These are phyloP conservation scores for Silene noctiflora DNA, from an alignment of 179 eudicot genomes.

Conservation along the genomic window DNA sequence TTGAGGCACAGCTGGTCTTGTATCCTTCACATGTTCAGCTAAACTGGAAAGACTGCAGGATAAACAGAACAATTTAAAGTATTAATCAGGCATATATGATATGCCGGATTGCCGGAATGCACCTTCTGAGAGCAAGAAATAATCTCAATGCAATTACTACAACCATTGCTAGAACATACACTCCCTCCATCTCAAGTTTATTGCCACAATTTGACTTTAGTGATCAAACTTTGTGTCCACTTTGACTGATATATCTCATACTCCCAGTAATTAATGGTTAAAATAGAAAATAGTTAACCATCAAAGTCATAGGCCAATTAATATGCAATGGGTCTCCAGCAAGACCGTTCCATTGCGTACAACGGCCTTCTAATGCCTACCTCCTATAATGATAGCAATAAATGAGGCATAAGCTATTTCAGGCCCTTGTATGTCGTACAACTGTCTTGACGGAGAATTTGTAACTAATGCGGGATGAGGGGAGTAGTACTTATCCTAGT, in stretches of 20 bases:
- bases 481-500: too few species aligned
- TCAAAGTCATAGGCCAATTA: not conserved
- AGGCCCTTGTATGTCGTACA: not conserved
- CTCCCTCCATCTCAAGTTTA: not conserved
- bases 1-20: constrained; percentile 52
- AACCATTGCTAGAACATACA: not conserved
- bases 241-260: too few species aligned
- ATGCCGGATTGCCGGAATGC: constrained; percentile 1
- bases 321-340: not conserved
- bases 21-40: constrained; percentile 67
- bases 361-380: not conserved
- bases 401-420: not conserved
- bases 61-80: constrained; percentile 13
- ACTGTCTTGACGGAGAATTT: too few species aligned
- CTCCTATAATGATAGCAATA: not conserved
- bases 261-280: too few species aligned
- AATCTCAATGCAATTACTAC: not conserved
- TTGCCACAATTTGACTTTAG: too few species aligned
- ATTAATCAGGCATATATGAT: not conserved
- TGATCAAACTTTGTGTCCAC: too few species aligned
- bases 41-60: constrained; percentile 58
- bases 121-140: constrained; percentile 4
- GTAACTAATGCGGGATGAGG: too few species aligned
- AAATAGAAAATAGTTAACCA: not conserved
- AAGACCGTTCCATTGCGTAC: not conserved